These are phyloP conservation scores for Metschnikowia corniflorae DNA, from an alignment of 805 yeast genomes.

Conservation along the genomic window DNA sequence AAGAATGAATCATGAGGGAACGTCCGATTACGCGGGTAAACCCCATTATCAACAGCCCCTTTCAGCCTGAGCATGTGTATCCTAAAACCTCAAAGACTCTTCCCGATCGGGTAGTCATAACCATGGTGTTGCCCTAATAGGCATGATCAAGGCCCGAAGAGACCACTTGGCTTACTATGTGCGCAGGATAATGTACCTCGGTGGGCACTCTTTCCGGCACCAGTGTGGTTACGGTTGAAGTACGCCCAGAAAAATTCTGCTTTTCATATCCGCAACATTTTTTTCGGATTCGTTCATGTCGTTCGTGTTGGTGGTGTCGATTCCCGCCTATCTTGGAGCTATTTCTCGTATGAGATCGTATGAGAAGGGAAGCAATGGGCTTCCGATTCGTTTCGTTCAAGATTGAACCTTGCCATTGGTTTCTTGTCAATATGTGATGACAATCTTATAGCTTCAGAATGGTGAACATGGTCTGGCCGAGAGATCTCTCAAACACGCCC, in stretches of 20 bases:
- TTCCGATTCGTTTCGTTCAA: conserved; percentile 37
- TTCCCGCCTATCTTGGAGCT: conserved; percentile 38
- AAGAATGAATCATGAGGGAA: too few relatives aligned
- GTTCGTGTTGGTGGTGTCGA: conserved; percentile 42
- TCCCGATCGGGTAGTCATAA: too few relatives aligned
- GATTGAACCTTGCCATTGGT: conserved; percentile 34
- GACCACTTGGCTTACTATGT: conserved; percentile 37
- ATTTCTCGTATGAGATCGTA: conserved; percentile 23
- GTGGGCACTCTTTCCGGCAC: conserved; percentile 42
- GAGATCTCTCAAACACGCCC: too few relatives aligned
- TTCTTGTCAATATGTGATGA: too few relatives aligned
- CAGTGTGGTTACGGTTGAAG: conserved; percentile 32
- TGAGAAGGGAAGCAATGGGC: conserved; percentile 35
- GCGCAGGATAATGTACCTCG: conserved; percentile 36
- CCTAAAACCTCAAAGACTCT: too few relatives aligned
- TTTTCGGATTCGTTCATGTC: conserved; percentile 45
- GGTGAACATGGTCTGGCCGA: too few relatives aligned
- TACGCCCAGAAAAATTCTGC: conserved; percentile 24
- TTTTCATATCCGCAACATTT: conserved; percentile 32
- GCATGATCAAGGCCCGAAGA: conserved; percentile 29
- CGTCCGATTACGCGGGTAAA: too few relatives aligned
- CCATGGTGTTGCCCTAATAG: too few relatives aligned
- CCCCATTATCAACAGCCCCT: too few relatives aligned
- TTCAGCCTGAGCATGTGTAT: too few relatives aligned
- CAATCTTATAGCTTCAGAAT: too few relatives aligned